Conservation (phyloP, 257 asterid genomes). For the Asclepias syriaca region DNA sequence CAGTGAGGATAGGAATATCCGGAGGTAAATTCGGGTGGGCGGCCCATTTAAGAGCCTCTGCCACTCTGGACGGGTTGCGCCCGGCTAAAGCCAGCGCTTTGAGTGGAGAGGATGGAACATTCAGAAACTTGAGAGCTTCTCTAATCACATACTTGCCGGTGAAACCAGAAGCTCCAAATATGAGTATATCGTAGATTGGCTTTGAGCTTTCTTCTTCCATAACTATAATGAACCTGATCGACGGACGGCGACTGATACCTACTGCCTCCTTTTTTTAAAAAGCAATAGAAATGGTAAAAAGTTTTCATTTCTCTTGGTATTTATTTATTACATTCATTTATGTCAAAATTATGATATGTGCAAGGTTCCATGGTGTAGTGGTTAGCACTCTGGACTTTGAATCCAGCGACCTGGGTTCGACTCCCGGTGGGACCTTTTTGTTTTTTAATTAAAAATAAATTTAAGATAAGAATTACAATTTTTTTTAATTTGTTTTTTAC, state of each 20-base stretch:
- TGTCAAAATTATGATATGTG: too few species aligned
- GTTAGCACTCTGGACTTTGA: conserved; percentile 99
- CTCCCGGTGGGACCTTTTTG: conserved; percentile 89
- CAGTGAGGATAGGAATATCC: conserved; percentile 56
- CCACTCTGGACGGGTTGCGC: conserved; percentile 51
- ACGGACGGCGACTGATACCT: not conserved
- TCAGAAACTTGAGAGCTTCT: conserved; percentile 80
- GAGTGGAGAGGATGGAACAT: conserved; percentile 61
- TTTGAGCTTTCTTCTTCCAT: conserved; percentile 15
- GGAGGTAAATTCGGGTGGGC: conserved; percentile 43
- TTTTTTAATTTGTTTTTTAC: too few species aligned
- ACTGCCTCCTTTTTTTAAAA: too few species aligned
- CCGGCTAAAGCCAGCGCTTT: conserved; percentile 75
- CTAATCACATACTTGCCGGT: conserved; percentile 81
- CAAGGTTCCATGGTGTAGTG: conserved; percentile 72
- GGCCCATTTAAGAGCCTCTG: conserved; percentile 79
- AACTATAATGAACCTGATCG: not conserved
- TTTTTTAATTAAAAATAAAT: too few species aligned
- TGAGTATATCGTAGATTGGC: conserved; percentile 44
- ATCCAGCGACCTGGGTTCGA: conserved; percentile 99
- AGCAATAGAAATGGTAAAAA: too few species aligned
- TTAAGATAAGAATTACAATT: too few species aligned
- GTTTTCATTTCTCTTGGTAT: too few species aligned
- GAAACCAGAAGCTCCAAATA: conserved; percentile 89
- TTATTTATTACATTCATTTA: too few species aligned